phyloP scores from a whole-genome alignment of 495 filamentous ascomycete species.

The Paragyromitra xinjiangensis region DNA sequence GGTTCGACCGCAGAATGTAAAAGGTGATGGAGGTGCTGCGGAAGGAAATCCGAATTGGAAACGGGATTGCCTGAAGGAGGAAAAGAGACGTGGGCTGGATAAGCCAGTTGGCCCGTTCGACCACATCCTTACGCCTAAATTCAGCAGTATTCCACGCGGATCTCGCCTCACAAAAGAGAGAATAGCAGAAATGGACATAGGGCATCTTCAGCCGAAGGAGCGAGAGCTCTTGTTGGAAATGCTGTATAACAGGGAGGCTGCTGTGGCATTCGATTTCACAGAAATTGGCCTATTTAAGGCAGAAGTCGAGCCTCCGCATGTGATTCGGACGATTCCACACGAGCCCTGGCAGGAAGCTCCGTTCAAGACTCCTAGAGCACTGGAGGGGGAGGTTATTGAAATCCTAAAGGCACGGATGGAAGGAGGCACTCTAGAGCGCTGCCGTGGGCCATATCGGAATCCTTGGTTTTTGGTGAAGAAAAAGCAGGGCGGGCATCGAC shows the following conservation, averaged over 20 bases:
- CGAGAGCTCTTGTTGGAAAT: not conserved
- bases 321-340: not conserved
- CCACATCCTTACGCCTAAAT: not conserved
- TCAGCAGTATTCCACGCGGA: not conserved
- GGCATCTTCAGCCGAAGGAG: not conserved
- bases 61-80: not conserved
- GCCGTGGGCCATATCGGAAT: not conserved
- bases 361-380: not conserved
- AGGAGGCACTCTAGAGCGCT: not conserved
- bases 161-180: not conserved
- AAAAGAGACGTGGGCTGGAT: not conserved
- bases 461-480: conserved; percentile 4
- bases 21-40: not conserved
- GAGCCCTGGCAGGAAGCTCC: not conserved
- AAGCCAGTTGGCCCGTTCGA: not conserved
- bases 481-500: not conserved
- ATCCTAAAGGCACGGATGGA: not conserved
- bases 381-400: not conserved
- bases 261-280: not conserved
- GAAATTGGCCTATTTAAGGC: not conserved
- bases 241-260: not conserved
- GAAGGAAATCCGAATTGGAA: not conserved
- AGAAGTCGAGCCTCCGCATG: not conserved
- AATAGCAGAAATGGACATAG: not conserved
- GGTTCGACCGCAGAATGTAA: not conserved